phyloP scores from a whole-genome alignment of 305 asterid species.

The Andrographis paniculata region DNA sequence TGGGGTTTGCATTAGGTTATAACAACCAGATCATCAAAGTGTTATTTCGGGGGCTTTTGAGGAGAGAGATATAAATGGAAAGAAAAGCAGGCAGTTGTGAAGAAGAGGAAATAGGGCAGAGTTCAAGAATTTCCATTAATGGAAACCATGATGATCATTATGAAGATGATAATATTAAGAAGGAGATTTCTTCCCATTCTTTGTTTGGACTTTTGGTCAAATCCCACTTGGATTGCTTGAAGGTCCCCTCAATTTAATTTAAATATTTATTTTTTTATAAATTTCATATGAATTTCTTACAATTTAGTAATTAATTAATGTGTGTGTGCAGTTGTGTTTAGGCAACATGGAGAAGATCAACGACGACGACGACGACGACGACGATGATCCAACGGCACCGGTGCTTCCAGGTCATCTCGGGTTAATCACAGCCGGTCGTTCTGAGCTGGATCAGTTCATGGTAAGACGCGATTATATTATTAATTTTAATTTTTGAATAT shows the following conservation, averaged over 20 bases:
- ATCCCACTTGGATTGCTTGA: conserved; percentile 12
- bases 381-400: conserved; percentile 10
- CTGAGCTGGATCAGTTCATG: conserved; percentile 51
- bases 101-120: background rate
- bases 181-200: conserved; percentile 7
- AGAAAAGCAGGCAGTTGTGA: background rate
- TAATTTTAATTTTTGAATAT: no score
- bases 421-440: conserved; percentile 15
- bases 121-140: background rate
- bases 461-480: conserved; percentile 13
- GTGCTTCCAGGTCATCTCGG: background rate
- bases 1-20: background rate
- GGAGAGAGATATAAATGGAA: background rate
- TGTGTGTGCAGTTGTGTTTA: conserved; percentile 35
- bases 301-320: background rate
- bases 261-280: no score
- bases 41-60: no score
- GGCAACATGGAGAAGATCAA: conserved; percentile 18
- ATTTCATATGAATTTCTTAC: background rate
- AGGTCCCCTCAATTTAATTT: background rate
- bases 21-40: background rate
- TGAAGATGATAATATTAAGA: background rate
- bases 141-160: background rate
- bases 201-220: conserved; percentile 1
- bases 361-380: no score